A percentile compares a stretch with the other conserved stretches of the same genome.
Evolutionary conservation across 176 grass and related monocot genomes (phyloP).

Genomic region (Avena eriantha): DNA sequence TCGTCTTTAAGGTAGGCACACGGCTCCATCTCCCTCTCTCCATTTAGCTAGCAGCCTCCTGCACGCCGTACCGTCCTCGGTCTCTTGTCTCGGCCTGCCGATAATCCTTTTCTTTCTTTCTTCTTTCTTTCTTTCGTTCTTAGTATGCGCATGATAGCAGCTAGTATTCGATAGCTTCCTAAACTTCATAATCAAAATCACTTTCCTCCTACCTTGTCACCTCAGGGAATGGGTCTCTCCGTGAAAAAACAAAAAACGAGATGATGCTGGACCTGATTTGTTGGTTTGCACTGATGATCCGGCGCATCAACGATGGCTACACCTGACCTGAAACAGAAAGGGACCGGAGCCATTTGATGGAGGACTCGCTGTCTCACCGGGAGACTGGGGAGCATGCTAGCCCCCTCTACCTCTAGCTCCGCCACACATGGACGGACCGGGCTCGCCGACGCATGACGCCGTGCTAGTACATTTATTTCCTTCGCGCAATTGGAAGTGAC

Average conservation of each 20-base stretch:
- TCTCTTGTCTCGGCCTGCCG: not conserved
- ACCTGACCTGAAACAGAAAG: slow-evolving; percentile 38
- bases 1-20: slow-evolving; percentile 46
- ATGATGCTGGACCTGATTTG: not conserved
- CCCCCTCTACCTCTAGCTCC: slow-evolving; percentile 29
- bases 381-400: slow-evolving; percentile 32
- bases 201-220: not conserved
- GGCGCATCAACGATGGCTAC: slow-evolving; percentile 22
- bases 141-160: too few relatives aligned
- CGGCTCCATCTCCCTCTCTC: not conserved
- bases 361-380: slow-evolving; percentile 27
- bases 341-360: slow-evolving; percentile 27
- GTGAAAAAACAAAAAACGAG: slow-evolving; percentile 1
- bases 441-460: slow-evolving; percentile 33
- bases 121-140: too few relatives aligned
- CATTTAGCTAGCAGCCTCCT: slow-evolving; percentile 35
- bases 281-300: not conserved
- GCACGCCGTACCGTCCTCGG: slow-evolving; percentile 22
- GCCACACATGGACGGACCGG: slow-evolving; percentile 55
- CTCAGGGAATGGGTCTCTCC: slow-evolving; percentile 4
- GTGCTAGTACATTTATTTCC: slow-evolving; percentile 31
- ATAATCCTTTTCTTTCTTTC: too few relatives aligned
- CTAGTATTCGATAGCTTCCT: too few relatives aligned
- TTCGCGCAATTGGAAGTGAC: slow-evolving; percentile 21
- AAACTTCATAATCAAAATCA: slow-evolving; percentile 31